These are phyloP conservation scores for Candida silvicultrix DNA, from an alignment of 805 yeast species.

Conservation along the genomic window DNA sequence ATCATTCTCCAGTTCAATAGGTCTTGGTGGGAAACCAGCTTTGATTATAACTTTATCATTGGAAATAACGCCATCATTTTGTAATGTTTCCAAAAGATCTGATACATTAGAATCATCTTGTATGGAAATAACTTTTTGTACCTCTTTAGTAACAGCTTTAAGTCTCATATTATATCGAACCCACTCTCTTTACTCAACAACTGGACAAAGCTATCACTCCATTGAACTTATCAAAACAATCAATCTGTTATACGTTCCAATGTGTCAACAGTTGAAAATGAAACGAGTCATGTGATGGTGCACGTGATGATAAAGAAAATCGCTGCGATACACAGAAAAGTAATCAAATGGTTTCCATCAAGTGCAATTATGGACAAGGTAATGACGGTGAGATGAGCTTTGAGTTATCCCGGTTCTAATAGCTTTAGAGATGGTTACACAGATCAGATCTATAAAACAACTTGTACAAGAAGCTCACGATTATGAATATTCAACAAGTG, in stretches of 20 bases:
- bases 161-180: slow-evolving; percentile 35
- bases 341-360: no score
- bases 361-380: no score
- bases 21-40: slow-evolving; percentile 58
- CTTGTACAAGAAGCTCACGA: slow-evolving; percentile 42
- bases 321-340: no score
- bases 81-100: slow-evolving; percentile 24
- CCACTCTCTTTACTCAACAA: no score
- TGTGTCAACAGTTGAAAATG: no score
- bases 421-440: neutral
- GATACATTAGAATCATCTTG: slow-evolving; percentile 30
- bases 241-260: no score
- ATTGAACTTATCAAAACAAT: no score
- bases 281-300: no score
- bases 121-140: slow-evolving; percentile 28
- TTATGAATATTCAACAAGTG: slow-evolving; percentile 45
- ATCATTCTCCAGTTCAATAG: slow-evolving; percentile 26
- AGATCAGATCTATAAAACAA: slow-evolving; percentile 19
- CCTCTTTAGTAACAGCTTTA: slow-evolving; percentile 25
- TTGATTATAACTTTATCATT: slow-evolving; percentile 26
- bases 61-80: slow-evolving; percentile 2
- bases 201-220: no score
- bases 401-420: no score
- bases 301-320: no score
- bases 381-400: no score